Percentiles rank a stretch among this genome's conserved stretches.
phyloP scores from a whole-genome alignment of 2,329 filamentous ascomycete genomes.

The Zymoseptoria pseudotritici region DNA sequence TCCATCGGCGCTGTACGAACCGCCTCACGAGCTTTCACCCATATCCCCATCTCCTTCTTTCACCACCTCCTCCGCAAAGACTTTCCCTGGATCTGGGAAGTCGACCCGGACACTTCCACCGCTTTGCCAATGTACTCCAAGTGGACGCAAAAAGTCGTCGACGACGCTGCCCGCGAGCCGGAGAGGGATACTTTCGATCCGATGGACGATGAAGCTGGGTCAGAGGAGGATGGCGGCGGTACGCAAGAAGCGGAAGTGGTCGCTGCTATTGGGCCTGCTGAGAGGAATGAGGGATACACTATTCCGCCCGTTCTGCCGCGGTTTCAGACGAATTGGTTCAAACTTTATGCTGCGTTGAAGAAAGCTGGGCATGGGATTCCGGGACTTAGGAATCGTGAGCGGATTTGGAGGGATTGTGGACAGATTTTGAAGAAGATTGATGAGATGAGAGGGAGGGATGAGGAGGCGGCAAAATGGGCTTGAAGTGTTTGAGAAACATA shows the following conservation, averaged over 20 bases:
- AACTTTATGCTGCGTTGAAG: conserved; percentile 1
- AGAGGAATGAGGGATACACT: background rate
- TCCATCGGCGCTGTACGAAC: conserved; percentile 6
- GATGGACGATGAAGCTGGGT: background rate
- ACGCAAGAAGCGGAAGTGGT: background rate
- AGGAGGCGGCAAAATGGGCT: background rate
- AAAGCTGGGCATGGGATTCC: background rate
- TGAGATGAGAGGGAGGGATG: background rate
- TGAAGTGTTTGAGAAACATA: background rate
- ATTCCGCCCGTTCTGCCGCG: conserved; percentile 1
- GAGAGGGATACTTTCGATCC: background rate
- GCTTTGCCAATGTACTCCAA: conserved; percentile 1
- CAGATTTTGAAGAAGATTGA: conserved; percentile 4
- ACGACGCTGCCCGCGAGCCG: background rate
- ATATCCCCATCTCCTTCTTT: conserved; percentile 9
- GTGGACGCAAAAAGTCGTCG: background rate
- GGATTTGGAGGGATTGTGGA: conserved; percentile 11
- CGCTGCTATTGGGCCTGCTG: background rate
- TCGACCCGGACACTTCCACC: background rate
- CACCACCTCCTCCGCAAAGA: conserved; percentile 8
- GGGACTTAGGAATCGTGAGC: conserved; percentile 5
- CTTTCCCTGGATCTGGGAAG: conserved; percentile 18
- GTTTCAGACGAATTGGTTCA: conserved; percentile 6
- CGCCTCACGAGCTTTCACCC: conserved; percentile 11
- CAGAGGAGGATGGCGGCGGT: background rate